These are phyloP conservation scores for Xenoacremonium recifei DNA, from an alignment of 2,329 filamentous ascomycete species.

Conservation along the genomic window DNA sequence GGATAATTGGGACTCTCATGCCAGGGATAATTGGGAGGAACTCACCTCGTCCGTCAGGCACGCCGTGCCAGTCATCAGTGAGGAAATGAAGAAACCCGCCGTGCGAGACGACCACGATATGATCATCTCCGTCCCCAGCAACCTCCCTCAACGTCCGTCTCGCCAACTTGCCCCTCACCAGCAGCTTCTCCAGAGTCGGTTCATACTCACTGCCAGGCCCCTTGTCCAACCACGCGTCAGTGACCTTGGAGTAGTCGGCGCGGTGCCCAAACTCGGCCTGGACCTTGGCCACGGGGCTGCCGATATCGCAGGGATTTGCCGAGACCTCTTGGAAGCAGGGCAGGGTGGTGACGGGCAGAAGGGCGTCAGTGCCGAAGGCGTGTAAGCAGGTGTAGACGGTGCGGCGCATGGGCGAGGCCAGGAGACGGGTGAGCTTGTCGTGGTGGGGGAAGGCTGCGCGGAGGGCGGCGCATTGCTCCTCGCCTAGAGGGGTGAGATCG, in stretches of 20 bases:
- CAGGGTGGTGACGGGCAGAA: slow-evolving; percentile 58
- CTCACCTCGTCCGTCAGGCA: slow-evolving; percentile 41
- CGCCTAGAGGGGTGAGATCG: slow-evolving; percentile 71
- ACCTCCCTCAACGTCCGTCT: slow-evolving; percentile 56
- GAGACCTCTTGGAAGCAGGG: slow-evolving; percentile 80
- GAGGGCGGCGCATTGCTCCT: slow-evolving; percentile 69
- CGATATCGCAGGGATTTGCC: slow-evolving; percentile 73
- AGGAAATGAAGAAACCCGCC: slow-evolving; percentile 83
- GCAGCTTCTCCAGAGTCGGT: slow-evolving; percentile 52
- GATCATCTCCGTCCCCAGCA: slow-evolving; percentile 49
- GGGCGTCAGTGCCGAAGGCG: slow-evolving; percentile 57
- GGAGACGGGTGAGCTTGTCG: slow-evolving; percentile 63
- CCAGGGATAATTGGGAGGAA: no score
- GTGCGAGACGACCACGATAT: slow-evolving; percentile 77
- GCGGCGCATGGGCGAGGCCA: slow-evolving; percentile 77
- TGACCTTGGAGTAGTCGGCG: slow-evolving; percentile 64
- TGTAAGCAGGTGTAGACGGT: slow-evolving; percentile 76
- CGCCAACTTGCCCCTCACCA: slow-evolving; percentile 58
- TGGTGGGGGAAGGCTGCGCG: slow-evolving; percentile 63
- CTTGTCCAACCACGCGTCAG: slow-evolving; percentile 72
- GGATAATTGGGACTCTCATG: no score
- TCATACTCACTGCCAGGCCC: slow-evolving; percentile 40
- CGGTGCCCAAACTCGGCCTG: slow-evolving; percentile 57
- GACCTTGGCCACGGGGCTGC: slow-evolving; percentile 56
- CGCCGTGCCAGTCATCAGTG: slow-evolving; percentile 75